These are phyloP conservation scores for Lanmaoa rubissima DNA, from an alignment of 768 basidiomycete species.

Conservation along the genomic window DNA sequence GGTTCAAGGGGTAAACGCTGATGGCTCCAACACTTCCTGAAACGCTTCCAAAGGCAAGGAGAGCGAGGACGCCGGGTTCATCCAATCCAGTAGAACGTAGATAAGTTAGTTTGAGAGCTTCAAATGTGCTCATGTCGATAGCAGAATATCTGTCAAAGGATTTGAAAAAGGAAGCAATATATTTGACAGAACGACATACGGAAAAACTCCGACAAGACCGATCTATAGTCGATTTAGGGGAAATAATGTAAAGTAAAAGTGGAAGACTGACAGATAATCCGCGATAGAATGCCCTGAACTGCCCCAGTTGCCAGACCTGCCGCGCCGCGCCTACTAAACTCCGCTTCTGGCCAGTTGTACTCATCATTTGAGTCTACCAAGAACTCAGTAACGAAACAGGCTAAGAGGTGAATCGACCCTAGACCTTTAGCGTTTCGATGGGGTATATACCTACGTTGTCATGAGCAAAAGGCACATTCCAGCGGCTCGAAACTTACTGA, in stretches of 20 bases:
- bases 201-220: constrained; percentile 94
- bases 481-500: constrained; percentile 53
- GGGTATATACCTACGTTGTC: constrained; percentile 80
- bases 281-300: constrained; percentile 83
- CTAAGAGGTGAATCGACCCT: not conserved
- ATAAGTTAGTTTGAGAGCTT: constrained; percentile 91
- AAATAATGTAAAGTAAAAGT: constrained; percentile 5
- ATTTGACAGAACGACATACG: constrained; percentile 46
- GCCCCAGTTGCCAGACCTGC: constrained; percentile 77
- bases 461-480: constrained; percentile 15
- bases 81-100: constrained; percentile 81
- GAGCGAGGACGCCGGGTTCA: constrained; percentile 84
- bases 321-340: constrained; percentile 61
- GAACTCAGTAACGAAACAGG: constrained; percentile 1
- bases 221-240: constrained; percentile 51
- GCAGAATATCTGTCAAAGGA: constrained; percentile 66
- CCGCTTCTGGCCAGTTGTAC: constrained; percentile 64
- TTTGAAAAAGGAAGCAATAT: constrained; percentile 2
- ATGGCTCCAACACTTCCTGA: constrained; percentile 94
- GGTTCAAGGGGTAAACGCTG: constrained; percentile 88
- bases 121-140: constrained; percentile 97
- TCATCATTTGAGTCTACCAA: constrained; percentile 92
- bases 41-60: constrained; percentile 88
- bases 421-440: constrained; percentile 90
- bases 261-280: constrained; percentile 76